Percentiles rank a stretch among this genome's conserved stretches.
These are phyloP conservation scores for Wickerhamomyces bisporus DNA, from an alignment of 805 yeast genomes.

Conservation along the genomic window DNA sequence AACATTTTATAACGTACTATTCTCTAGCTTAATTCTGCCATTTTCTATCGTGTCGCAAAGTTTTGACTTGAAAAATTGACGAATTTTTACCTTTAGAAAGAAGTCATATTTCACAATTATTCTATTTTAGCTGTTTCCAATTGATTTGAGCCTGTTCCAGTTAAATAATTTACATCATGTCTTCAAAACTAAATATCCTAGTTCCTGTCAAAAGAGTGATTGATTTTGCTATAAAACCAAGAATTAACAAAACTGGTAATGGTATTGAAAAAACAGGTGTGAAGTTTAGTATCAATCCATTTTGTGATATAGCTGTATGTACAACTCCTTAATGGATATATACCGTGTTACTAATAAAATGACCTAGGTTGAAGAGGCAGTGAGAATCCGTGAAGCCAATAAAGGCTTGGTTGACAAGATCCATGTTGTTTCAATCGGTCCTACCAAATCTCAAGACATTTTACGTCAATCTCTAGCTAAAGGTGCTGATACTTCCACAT, in stretches of 20 bases:
- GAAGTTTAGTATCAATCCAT: slow-evolving; percentile 91
- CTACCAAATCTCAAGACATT: slow-evolving; percentile 80
- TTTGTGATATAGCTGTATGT: slow-evolving; percentile 84
- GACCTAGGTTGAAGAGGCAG: slow-evolving; percentile 70
- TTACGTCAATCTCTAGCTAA: slow-evolving; percentile 88
- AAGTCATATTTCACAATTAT: background rate
- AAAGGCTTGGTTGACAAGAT: slow-evolving; percentile 68
- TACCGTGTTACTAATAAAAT: background rate
- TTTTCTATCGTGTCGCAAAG: background rate
- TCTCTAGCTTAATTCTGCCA: background rate
- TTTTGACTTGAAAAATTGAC: too few species aligned
- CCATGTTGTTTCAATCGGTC: slow-evolving; percentile 91
- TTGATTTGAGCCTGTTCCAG: too few species aligned
- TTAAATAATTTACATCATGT: too few species aligned
- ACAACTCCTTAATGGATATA: background rate
- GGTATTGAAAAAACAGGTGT: slow-evolving; percentile 83
- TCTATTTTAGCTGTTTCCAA: too few species aligned
- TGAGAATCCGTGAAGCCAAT: slow-evolving; percentile 64
- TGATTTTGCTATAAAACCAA: slow-evolving; percentile 89
- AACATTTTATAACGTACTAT: background rate
- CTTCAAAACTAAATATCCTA: slow-evolving; percentile 59
- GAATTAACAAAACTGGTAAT: slow-evolving; percentile 79
- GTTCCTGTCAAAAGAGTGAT: slow-evolving; percentile 95
- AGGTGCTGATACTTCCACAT: slow-evolving; percentile 85
- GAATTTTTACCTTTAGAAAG: too few species aligned